Conservation (phyloP, 106 monocot genomes). For the Amphibolis antarctica region DNA sequence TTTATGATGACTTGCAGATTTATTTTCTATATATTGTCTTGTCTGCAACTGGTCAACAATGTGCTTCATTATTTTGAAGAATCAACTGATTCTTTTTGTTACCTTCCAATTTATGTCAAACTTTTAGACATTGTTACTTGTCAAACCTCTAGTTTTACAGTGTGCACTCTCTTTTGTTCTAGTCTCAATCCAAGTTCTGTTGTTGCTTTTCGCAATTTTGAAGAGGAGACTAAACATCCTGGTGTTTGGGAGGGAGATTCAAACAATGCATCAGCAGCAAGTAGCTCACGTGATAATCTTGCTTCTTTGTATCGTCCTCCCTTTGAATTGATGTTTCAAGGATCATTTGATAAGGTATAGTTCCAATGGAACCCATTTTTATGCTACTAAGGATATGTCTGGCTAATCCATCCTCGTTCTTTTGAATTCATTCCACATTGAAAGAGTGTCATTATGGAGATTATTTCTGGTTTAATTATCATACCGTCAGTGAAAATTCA, state of each 20-base stretch:
- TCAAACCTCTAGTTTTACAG: too few relatives aligned
- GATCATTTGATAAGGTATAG: constrained; percentile 63
- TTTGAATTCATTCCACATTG: too few relatives aligned
- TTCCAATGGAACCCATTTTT: background rate
- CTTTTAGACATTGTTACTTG: too few relatives aligned
- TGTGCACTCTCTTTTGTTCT: background rate
- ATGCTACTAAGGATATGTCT: too few relatives aligned
- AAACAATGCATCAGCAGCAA: constrained; percentile 34
- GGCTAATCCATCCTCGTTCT: too few relatives aligned
- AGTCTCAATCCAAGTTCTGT: constrained; percentile 42
- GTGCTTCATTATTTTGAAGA: background rate
- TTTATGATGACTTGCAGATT: background rate
- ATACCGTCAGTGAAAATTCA: too few relatives aligned
- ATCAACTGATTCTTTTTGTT: background rate
- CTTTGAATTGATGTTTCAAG: constrained; percentile 57
- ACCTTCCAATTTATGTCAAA: background rate
- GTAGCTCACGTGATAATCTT: constrained; percentile 47
- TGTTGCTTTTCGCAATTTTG: constrained; percentile 66
- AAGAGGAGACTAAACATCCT: constrained; percentile 51
- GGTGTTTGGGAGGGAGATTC: constrained; percentile 59
- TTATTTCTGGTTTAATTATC: too few relatives aligned
- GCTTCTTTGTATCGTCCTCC: constrained; percentile 78
- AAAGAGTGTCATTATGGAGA: too few relatives aligned
- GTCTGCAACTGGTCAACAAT: background rate
- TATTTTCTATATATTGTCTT: background rate